These are phyloP conservation scores for Globisporangium echinulatum DNA, from an alignment of 352 stramenopile species.

Conservation along the genomic window DNA sequence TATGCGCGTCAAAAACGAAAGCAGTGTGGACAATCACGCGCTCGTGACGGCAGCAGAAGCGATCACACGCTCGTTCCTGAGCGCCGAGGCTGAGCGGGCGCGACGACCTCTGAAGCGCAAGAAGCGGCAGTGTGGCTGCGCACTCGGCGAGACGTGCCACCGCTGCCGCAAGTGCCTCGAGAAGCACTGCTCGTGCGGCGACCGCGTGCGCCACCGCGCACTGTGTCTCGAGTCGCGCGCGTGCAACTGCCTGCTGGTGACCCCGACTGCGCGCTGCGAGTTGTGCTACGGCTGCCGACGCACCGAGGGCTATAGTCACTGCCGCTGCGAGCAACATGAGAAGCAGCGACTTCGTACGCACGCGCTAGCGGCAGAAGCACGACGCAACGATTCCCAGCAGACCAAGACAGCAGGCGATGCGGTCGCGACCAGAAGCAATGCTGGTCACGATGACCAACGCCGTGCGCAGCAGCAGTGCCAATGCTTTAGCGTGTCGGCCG, in stretches of 20 bases:
- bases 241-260: constrained; percentile 39
- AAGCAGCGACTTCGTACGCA: constrained; percentile 15
- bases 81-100: neutral
- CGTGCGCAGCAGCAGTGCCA: constrained; percentile 16
- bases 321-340: constrained; percentile 51
- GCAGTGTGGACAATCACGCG: neutral
- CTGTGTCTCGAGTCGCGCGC: constrained; percentile 59
- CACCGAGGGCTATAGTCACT: constrained; percentile 32
- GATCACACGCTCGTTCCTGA: constrained; percentile 8
- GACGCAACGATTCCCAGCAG: neutral
- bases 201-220: constrained; percentile 8
- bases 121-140: constrained; percentile 38
- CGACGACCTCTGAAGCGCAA: constrained; percentile 11
- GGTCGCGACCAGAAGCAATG: constrained; percentile 1
- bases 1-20: neutral
- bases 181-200: constrained; percentile 47
- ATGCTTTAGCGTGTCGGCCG: constrained; percentile 24
- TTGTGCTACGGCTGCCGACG: constrained; percentile 56
- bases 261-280: constrained; percentile 27
- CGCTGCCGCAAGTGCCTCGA: constrained; percentile 54
- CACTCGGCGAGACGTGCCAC: constrained; percentile 35
- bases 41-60: constrained; percentile 6
- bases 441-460: neutral
- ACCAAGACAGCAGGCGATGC: too few relatives aligned
- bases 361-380: constrained; percentile 12